Evolutionary conservation across 1,284 basidiomycete genomes (phyloP), one percentile per base, ranked within the genome.

Genomic region (Golubevia pallescens): DNA sequence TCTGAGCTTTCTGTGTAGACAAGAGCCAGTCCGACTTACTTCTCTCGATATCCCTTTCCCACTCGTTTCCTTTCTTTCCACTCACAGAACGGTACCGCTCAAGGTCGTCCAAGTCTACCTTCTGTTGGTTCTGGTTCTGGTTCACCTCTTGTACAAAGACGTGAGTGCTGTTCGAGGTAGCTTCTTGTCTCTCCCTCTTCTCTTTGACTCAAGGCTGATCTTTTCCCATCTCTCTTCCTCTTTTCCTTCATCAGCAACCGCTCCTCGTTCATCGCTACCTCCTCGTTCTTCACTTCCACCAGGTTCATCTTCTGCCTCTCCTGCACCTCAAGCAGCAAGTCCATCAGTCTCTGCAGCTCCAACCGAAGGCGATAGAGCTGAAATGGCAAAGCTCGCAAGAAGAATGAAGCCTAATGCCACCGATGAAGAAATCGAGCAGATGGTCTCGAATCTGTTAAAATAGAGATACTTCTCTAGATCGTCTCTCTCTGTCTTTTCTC

Each of bases 331-430:
- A 65, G 24, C 70, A 51, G n/a, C 67, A 57, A 58, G n/a, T 24
- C 34, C 21, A 51, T 16, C 19, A 62, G 60, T 20, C 20, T 23
- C 52, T 54, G n/a, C 20, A 16, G 8, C 60, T 32, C 28, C 28
- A 28, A 48, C 19, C 53, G 24, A 62, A 48, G 3, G 42, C 62
- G 32, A 32, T 28, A 5, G 23, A 34, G 60, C 67, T n/a, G 61
- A 69, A 20, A 66, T 71, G 14, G 57, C 69, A 38, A 57, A 65
- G 54, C 71, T 76, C 69, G 74, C 74, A 1, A 58, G 73, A 7
- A 28, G 58, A 24, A 76, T 76, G 74, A 62, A 70, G 19, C 74
- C 74, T 19, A 67, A 70, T 32, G 74, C 73, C 8, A 70, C 73
- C 1, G 70, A 76, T 13, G 68, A 61, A 24, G 74, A 76, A 63